phyloP scores from a whole-genome alignment of 1,284 basidiomycete genomes.

The Cystobasidium pallidum region DNA sequence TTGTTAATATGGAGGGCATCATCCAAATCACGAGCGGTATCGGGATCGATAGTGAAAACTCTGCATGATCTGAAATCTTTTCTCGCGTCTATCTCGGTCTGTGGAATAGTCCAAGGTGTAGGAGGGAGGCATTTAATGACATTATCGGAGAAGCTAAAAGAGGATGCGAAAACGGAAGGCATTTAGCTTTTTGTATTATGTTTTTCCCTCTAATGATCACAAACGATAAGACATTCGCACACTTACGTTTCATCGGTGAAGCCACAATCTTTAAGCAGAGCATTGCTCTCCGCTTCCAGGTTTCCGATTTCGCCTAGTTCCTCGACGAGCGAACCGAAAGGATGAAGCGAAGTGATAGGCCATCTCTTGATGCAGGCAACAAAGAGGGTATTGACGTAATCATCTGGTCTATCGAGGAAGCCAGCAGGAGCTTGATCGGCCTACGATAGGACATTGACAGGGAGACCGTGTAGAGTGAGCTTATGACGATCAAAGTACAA shows the following conservation, averaged over 20 bases:
- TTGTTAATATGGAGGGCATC: constrained; percentile 86
- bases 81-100: constrained; percentile 82
- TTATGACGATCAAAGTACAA: too few relatives aligned
- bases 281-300: constrained; percentile 95
- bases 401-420: constrained; percentile 92
- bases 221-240: too few relatives aligned
- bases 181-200: too few relatives aligned
- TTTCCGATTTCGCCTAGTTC: constrained; percentile 98
- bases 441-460: constrained; percentile 1
- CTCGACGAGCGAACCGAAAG: constrained; percentile 97
- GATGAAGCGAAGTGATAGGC: constrained; percentile 80
- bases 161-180: constrained; percentile 4
- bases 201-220: too few relatives aligned
- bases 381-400: constrained; percentile 87
- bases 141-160: constrained; percentile 60
- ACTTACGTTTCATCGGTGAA: constrained; percentile 52
- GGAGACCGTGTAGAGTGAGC: constrained; percentile 11
- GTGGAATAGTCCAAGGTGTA: constrained; percentile 90
- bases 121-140: constrained; percentile 96
- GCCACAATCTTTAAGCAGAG: constrained; percentile 95
- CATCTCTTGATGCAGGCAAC: constrained; percentile 97
- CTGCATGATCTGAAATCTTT: constrained; percentile 82
- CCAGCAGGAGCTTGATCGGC: constrained; percentile 85
- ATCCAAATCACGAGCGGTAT: constrained; percentile 86
- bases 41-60: constrained; percentile 92